Conservation (phyloP, 176 grass and related monocot species). For the Ensete glaucum region DNA sequence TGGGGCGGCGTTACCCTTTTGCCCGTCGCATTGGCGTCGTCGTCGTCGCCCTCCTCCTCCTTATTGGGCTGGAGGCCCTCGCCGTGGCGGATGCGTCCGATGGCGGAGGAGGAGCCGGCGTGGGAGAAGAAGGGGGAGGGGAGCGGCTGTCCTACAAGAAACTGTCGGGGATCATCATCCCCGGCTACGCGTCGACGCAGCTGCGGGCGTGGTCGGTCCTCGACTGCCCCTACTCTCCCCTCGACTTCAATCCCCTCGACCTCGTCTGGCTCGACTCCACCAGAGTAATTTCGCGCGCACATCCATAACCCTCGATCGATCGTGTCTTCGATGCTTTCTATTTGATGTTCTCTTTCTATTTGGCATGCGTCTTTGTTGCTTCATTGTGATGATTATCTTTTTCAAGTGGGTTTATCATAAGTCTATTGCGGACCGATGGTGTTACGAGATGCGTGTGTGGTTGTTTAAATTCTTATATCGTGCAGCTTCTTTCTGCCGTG, state of each 20-base stretch:
- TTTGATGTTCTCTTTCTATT: neutral
- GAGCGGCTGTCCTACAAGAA: constrained; percentile 59
- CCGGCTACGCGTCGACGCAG: constrained; percentile 91
- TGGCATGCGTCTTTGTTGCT: neutral
- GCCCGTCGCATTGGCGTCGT: neutral
- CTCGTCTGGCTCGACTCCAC: constrained; percentile 88
- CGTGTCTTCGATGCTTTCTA: neutral
- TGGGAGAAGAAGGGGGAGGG: constrained; percentile 24
- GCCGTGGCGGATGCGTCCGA: neutral
- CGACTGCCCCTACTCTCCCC: constrained; percentile 87
- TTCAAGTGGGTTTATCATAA: neutral
- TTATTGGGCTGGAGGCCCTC: neutral
- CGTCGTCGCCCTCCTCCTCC: neutral
- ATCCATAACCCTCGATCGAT: neutral
- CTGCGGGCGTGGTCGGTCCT: constrained; percentile 96
- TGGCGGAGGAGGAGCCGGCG: neutral
- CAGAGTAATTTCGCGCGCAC: constrained; percentile 34
- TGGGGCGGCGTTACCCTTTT: neutral
- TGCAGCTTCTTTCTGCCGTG: constrained; percentile 83
- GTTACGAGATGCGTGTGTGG: neutral
- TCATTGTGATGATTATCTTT: neutral
- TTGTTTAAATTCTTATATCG: neutral
- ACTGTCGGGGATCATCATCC: constrained; percentile 93
- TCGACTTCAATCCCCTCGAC: constrained; percentile 96
- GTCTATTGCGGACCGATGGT: neutral